Percentiles rank a stretch among this genome's conserved stretches.
Evolutionary conservation across 495 filamentous ascomycete genomes (phyloP).

Genomic region (Aspergillus sparsus): DNA sequence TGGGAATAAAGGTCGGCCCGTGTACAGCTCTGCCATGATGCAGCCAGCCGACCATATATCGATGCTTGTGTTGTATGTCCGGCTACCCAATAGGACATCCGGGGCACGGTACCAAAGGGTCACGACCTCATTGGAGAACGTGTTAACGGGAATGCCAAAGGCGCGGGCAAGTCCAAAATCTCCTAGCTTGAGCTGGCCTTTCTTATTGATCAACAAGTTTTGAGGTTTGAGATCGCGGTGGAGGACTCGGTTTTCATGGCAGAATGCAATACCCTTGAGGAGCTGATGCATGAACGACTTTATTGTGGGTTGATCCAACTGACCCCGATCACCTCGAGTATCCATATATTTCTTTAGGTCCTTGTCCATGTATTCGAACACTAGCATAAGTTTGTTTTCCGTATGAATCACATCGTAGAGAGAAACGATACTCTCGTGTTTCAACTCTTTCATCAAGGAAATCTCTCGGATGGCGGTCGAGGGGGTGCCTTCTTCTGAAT

Average conservation of each 20-base stretch:
- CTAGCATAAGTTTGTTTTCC: conserved; percentile 99
- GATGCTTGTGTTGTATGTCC: conserved; percentile 96
- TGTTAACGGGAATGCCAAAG: conserved; percentile 97
- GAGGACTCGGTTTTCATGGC: conserved; percentile 91
- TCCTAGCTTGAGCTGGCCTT: conserved; percentile 87
- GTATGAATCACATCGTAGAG: conserved; percentile 99
- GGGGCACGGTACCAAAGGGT: conserved; percentile 96
- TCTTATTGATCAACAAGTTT: conserved; percentile 91
- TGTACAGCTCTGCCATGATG: conserved; percentile 99
- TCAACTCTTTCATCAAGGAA: conserved; percentile 97
- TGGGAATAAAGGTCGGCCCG: conserved; percentile 87
- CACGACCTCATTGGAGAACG: conserved; percentile 96
- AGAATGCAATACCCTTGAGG: conserved; percentile 91
- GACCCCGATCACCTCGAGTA: conserved; percentile 76
- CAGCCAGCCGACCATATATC: conserved; percentile 98
- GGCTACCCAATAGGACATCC: conserved; percentile 84
- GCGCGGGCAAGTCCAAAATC: conserved; percentile 92
- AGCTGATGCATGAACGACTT: conserved; percentile 98
- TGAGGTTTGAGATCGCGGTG: conserved; percentile 97
- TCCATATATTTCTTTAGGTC: conserved; percentile 99
- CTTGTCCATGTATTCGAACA: conserved; percentile 97
- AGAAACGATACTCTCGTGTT: conserved; percentile 96
- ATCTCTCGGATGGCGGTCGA: conserved; percentile 99
- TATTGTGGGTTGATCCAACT: conserved; percentile 80
- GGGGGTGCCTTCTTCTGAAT: conserved; percentile 97